These are phyloP conservation scores for Colletotrichum sojae DNA, from an alignment of 2,329 filamentous ascomycete genomes.

Conservation along the genomic window DNA sequence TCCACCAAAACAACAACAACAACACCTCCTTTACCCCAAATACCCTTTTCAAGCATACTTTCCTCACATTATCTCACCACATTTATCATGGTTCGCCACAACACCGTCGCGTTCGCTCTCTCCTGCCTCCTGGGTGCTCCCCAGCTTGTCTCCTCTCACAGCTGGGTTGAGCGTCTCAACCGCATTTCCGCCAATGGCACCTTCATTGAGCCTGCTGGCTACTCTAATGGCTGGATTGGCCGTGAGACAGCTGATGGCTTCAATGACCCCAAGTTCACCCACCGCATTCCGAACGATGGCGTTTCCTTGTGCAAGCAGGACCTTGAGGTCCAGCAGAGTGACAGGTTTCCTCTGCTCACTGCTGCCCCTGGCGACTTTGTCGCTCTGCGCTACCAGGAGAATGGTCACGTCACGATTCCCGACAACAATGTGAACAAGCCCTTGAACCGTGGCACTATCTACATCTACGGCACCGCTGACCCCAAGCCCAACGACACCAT, in stretches of 20 bases:
- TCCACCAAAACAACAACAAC: neutral
- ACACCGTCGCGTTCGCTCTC: constrained; percentile 47
- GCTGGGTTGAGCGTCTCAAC: constrained; percentile 85
- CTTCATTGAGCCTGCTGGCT: constrained; percentile 80
- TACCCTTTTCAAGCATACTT: neutral
- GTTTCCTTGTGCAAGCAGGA: constrained; percentile 28
- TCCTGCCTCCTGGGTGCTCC: constrained; percentile 46
- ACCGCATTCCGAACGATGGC: constrained; percentile 72
- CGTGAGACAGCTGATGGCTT: constrained; percentile 66
- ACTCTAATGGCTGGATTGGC: constrained; percentile 77
- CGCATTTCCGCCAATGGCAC: constrained; percentile 81
- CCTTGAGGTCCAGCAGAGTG: constrained; percentile 16
- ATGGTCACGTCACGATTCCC: constrained; percentile 79
- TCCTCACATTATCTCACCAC: constrained; percentile 7
- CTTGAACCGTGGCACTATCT: constrained; percentile 78
- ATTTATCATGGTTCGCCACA: constrained; percentile 35
- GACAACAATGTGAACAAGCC: constrained; percentile 71
- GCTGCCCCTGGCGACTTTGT: constrained; percentile 74
- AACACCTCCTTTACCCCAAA: neutral
- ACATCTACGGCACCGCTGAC: constrained; percentile 78
- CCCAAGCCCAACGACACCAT: constrained; percentile 66
- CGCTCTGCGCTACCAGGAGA: constrained; percentile 79
- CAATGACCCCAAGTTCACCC: constrained; percentile 70
- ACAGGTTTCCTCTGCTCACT: constrained; percentile 72
- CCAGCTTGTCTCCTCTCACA: constrained; percentile 70